Conservation (phyloP, 306 rosid genomes). For the Prunus mongolica region DNA sequence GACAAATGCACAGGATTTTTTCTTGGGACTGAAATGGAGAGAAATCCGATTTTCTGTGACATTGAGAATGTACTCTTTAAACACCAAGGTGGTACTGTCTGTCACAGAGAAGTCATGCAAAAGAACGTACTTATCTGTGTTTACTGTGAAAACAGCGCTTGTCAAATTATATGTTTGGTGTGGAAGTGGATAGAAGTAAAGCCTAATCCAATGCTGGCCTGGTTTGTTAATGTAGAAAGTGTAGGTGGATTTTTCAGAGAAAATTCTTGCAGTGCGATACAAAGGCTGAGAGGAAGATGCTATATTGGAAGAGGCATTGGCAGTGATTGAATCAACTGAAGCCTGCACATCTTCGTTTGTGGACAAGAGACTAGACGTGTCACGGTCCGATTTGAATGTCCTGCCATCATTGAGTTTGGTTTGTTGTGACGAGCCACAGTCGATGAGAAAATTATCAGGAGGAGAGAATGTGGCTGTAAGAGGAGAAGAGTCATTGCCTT, state of each 20-base stretch:
- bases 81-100: slow-evolving; percentile 28
- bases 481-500: background rate
- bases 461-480: slow-evolving; percentile 34
- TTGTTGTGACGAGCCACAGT: slow-evolving; percentile 56
- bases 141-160: slow-evolving; percentile 51
- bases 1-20: slow-evolving; percentile 57
- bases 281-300: slow-evolving; percentile 44
- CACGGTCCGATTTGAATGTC: slow-evolving; percentile 68
- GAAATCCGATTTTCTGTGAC: slow-evolving; percentile 45
- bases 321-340: slow-evolving; percentile 36
- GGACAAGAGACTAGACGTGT: slow-evolving; percentile 54
- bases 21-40: slow-evolving; percentile 55
- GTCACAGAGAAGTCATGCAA: slow-evolving; percentile 49
- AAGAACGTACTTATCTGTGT: slow-evolving; percentile 47
- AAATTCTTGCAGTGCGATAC: slow-evolving; percentile 51
- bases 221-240: slow-evolving; percentile 53
- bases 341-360: slow-evolving; percentile 46
- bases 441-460: slow-evolving; percentile 56
- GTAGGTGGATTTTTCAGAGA: slow-evolving; percentile 45
- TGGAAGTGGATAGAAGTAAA: slow-evolving; percentile 65
- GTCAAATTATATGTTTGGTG: slow-evolving; percentile 47
- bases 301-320: slow-evolving; percentile 22
- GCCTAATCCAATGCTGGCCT: slow-evolving; percentile 72
- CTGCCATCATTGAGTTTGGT: slow-evolving; percentile 55
- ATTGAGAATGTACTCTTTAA: slow-evolving; percentile 63